Evolutionary conservation across 257 asterid species (phyloP).

Genomic region (Solanum pimpinellifolium): DNA sequence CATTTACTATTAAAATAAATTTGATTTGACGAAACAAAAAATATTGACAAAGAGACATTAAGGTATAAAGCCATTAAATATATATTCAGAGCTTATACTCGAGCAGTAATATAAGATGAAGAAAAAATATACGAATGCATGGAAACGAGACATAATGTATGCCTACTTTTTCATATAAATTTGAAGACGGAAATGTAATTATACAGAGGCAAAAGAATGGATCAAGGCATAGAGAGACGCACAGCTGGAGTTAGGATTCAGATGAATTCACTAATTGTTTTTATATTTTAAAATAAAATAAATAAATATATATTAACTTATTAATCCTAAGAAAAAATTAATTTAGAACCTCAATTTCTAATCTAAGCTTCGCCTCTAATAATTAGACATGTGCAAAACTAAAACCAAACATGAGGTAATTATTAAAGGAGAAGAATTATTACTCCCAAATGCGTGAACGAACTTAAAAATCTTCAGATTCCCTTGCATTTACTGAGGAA

Average conservation of each 20-base stretch:
- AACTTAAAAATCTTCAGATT: background rate
- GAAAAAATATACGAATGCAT: background rate
- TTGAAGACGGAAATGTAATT: background rate
- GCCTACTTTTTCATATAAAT: background rate
- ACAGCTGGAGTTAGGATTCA: accelerated
- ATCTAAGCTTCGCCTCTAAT: too few species aligned
- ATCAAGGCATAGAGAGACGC: background rate
- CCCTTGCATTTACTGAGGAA: too few species aligned
- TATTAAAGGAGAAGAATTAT: background rate
- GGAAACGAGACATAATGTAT: background rate
- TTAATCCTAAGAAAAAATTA: accelerated
- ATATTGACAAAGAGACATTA: too few species aligned
- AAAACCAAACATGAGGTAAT: background rate
- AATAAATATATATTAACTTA: too few species aligned
- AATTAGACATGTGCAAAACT: too few species aligned
- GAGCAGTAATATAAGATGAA: background rate
- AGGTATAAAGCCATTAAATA: background rate
- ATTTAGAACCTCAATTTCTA: too few species aligned
- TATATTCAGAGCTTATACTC: background rate
- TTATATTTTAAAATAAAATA: too few species aligned
- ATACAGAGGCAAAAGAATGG: background rate
- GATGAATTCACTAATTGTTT: too few species aligned
- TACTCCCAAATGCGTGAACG: background rate
- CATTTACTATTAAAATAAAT: too few species aligned
- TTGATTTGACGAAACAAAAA: too few species aligned